Percentiles rank a stretch among this genome's conserved stretches.
These are phyloP conservation scores for Xylaria sp. DNA, from an alignment of 2,329 filamentous ascomycete species.

Conservation along the genomic window DNA sequence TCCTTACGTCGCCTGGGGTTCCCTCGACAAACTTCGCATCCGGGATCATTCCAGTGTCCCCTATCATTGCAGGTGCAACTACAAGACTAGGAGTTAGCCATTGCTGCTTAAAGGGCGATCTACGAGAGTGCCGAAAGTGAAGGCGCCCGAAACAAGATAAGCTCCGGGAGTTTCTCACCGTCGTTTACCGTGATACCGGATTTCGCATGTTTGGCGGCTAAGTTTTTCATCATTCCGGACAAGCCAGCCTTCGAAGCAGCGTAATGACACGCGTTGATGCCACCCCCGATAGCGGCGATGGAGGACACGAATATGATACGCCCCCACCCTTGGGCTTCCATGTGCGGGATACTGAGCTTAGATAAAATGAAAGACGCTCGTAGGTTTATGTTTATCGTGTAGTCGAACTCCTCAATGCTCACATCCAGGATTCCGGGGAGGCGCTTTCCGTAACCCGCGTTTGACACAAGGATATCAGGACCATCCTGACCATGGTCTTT, in stretches of 20 bases:
- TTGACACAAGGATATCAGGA: constrained; percentile 73
- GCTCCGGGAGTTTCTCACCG: constrained; percentile 40
- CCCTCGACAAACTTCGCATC: constrained; percentile 62
- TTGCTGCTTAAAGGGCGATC: background rate
- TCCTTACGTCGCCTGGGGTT: constrained; percentile 67
- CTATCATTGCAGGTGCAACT: constrained; percentile 75
- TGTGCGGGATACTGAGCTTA: constrained; percentile 69
- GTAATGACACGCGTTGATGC: constrained; percentile 71
- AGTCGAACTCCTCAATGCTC: constrained; percentile 71
- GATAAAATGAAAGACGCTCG: constrained; percentile 70
- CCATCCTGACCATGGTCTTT: constrained; percentile 60
- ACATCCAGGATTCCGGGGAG: constrained; percentile 68
- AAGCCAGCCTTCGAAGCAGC: constrained; percentile 72
- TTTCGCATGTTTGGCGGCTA: constrained; percentile 67
- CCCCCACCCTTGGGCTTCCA: constrained; percentile 70
- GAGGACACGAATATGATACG: constrained; percentile 72
- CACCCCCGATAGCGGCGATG: constrained; percentile 71
- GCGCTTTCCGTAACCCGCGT: constrained; percentile 74
- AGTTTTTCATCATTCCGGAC: constrained; percentile 73
- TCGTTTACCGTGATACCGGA: constrained; percentile 74
- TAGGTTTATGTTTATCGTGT: constrained; percentile 71
- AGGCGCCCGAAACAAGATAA: no score
- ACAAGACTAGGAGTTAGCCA: background rate
- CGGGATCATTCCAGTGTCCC: constrained; percentile 71
- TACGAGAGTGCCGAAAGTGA: background rate